Evolutionary conservation across 1,284 basidiomycete genomes (phyloP).

Genomic region (Apiotrichum gamsii): DNA sequence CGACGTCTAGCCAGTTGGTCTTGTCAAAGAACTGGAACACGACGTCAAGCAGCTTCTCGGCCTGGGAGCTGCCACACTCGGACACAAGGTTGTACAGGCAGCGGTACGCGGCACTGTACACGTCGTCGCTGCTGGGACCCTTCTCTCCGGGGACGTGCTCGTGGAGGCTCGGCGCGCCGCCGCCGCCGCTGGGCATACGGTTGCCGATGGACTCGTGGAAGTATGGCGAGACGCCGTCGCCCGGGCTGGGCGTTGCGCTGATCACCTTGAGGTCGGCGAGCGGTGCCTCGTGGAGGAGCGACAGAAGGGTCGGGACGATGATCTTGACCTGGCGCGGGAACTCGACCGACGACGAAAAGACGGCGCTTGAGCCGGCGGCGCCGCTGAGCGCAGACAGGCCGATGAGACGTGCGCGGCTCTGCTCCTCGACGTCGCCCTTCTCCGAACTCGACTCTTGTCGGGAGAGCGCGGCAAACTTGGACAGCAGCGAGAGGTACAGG

Average conservation of each 20-base stretch:
- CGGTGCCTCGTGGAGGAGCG: conserved; percentile 62
- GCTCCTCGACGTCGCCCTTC: conserved; percentile 29
- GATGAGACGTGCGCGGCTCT: conserved; percentile 68
- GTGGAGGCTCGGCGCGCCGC: conserved; percentile 79
- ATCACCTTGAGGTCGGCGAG: conserved; percentile 62
- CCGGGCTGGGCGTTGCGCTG: conserved; percentile 53
- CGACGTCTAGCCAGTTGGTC: conserved; percentile 63
- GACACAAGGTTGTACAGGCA: conserved; percentile 66
- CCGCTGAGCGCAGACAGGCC: conserved; percentile 77
- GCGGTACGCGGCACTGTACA: conserved; percentile 66
- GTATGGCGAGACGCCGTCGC: conserved; percentile 55
- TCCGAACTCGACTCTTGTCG: conserved; percentile 51
- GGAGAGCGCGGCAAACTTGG: conserved; percentile 60
- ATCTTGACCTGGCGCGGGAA: conserved; percentile 66
- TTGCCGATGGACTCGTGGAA: conserved; percentile 61
- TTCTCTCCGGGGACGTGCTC: conserved; percentile 79
- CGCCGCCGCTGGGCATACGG: conserved; percentile 55
- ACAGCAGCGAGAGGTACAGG: conserved; percentile 65
- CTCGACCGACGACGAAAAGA: conserved; percentile 69
- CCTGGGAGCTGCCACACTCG: conserved; percentile 72
- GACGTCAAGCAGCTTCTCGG: conserved; percentile 60
- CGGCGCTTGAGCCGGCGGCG: conserved; percentile 74
- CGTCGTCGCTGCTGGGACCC: conserved; percentile 68
- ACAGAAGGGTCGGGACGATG: conserved; percentile 69
- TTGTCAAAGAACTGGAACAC: conserved; percentile 62